Base-by-base conservation (phyloP, 2,329 filamentous ascomycete genomes). In the Claviceps sp. region DNA sequence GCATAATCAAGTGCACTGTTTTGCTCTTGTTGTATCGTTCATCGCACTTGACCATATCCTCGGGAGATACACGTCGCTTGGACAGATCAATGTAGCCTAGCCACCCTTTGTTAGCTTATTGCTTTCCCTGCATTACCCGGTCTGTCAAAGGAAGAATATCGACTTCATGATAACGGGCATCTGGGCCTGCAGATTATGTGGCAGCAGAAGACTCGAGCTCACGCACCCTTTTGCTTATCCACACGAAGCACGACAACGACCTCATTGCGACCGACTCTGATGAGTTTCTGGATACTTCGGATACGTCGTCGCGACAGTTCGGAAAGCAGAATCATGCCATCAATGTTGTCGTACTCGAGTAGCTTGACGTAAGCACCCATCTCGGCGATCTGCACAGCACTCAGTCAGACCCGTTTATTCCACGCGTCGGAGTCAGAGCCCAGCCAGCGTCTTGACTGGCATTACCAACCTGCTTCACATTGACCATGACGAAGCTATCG, bases 321-420 rank as follows among this genome's bases (percentile, higher is more conserved):
- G 63, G 88, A 95, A 59, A 98, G 88, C 60, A 98, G 77, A 65
- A 98, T 98, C 94, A 98, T 98, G 81, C 93, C 93, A 68, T 98
- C 94, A 65, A 98, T 98, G 75, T 97, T 96, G 73, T 98, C 93
- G 74, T 98, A 98, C 75, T 98, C 93, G 62, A 98, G 85, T 52
- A 98, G 84, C 76, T 98, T 98, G 66, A 98, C 94, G 70, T 98
- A 98, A 63, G 94, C 93, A 70, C 93, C 93, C 94, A 98, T 98
- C 73, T 98, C 94, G 70, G 93, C 93, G 68, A 98, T 98, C 86
- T 93, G 61, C 48, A 52, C 34, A 49, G 50, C 39, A 47, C 53
- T 54, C 50, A 50, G 52, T 51, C 50, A 52, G 54, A 45, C 42
- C 17, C 47, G n/a, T n/a, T 14, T 11, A 17, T 46, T n/a, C 44